These are phyloP conservation scores for Colletotrichum acutatum DNA, from an alignment of 2,329 filamentous ascomycete genomes.

Conservation along the genomic window DNA sequence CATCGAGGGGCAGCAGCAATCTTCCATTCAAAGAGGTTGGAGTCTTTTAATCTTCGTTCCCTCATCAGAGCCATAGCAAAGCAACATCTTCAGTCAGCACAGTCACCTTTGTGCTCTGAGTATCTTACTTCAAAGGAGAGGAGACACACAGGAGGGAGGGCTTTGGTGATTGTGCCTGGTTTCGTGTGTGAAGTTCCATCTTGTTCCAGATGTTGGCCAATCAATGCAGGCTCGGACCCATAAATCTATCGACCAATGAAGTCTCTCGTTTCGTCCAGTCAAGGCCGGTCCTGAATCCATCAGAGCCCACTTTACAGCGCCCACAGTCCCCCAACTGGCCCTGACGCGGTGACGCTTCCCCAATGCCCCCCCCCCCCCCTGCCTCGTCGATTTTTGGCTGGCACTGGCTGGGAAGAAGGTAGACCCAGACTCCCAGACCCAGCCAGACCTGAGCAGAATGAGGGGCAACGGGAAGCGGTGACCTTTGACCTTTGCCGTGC, in stretches of 20 bases:
- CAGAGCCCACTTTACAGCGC: not conserved
- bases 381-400: not conserved
- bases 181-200: slow-evolving; percentile 36
- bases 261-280: not conserved
- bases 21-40: not conserved
- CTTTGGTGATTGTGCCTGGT: slow-evolving; percentile 29
- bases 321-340: slow-evolving; percentile 22
- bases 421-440: not conserved
- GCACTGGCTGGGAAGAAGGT: not conserved
- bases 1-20: not conserved
- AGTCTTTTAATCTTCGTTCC: too few relatives aligned
- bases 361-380: not conserved
- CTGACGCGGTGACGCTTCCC: not conserved
- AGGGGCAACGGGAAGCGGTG: slow-evolving; percentile 34
- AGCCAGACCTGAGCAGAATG: slow-evolving; percentile 1
- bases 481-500: slow-evolving; percentile 27
- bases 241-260: not conserved
- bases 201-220: slow-evolving; percentile 35
- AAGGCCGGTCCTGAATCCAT: not conserved
- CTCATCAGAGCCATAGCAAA: too few relatives aligned
- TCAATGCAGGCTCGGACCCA: slow-evolving; percentile 25
- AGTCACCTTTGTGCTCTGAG: too few relatives aligned
- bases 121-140: too few relatives aligned
- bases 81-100: too few relatives aligned
- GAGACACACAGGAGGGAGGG: not conserved